Evolutionary conservation across 768 basidiomycete genomes (phyloP), one percentile per base, ranked within the genome.

Genomic region (Pilatotrama ljubarskyi): DNA sequence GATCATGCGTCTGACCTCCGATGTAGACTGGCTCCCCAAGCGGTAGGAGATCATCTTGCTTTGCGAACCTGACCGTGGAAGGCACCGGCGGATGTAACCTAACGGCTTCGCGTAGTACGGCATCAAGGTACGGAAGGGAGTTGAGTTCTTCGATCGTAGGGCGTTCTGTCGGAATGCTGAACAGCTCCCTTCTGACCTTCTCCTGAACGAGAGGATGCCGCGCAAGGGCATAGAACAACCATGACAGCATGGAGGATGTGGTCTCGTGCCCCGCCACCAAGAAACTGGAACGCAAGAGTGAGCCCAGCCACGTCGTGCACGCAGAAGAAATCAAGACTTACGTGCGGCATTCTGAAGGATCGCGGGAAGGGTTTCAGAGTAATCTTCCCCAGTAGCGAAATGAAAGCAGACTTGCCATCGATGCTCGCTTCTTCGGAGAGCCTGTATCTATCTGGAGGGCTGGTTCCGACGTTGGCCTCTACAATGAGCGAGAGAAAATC

Each of bases 71-170:
- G 72, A 83, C 79, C 0, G 78, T 79, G 9, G 64, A 65, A 0
- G 78, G 72, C 1, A 86, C 78, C 0, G 85, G 82, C 0, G 84
- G 56, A 61, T 87, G 76, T 0, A 85, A 42, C 1, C 87, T 80
- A 54, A 88, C 68, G 0, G 78, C 81, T 70, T 88, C 87, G 7
- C 82, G 78, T 2, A 86, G 75, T 5, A 87, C 80, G 22, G 75
- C 76, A 59, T 90, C 90, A 15, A 92, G 82, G 65, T 87, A 89
- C 0, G 84, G 80, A 3, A 93, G 74, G 0, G 80, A 73, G 57
- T 82, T 80, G 2, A 91, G 77, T 29, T 85, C 78, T 43, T 91
- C 88, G 84, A 90, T 87, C 1, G 80, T 78, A 2, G 87, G 87
- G 0, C 22, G 8, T 11, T 58, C 57, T 0, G 62, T 62, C 8